Evolutionary conservation across 208 protist species (phyloP).

Genomic region (Vickermania spadyakhi): DNA sequence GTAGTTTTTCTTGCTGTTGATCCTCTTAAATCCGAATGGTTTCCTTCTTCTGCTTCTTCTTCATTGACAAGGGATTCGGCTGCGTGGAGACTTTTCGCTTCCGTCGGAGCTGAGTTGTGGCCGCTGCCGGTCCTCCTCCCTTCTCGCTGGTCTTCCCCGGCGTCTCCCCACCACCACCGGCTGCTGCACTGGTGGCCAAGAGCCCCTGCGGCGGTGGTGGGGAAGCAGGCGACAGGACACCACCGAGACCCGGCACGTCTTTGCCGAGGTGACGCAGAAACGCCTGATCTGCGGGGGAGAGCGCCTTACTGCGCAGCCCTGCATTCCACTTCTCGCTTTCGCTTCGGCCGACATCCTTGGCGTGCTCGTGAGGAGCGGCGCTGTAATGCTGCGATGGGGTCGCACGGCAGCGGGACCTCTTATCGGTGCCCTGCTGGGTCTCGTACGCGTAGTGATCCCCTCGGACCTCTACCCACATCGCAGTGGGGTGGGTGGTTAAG

Average conservation of each 20-base stretch:
- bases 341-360: background rate
- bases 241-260: no score
- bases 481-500: conserved; percentile 36
- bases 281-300: conserved; percentile 17
- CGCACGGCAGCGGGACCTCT: background rate
- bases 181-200: no score
- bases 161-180: no score
- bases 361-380: background rate
- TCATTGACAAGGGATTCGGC: conserved; percentile 75
- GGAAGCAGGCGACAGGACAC: no score
- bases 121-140: no score
- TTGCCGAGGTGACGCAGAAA: conserved; percentile 12
- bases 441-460: conserved; percentile 35
- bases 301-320: no score
- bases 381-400: background rate
- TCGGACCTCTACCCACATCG: conserved; percentile 66
- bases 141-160: background rate
- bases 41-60: conserved; percentile 65
- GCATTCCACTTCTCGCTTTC: no score
- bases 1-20: background rate
- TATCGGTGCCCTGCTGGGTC: conserved; percentile 3
- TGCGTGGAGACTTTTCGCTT: conserved; percentile 6
- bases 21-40: conserved; percentile 30
- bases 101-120: conserved; percentile 7
- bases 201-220: no score